Conservation (phyloP, 2,329 filamentous ascomycete species). For the Balansia obtecta region DNA sequence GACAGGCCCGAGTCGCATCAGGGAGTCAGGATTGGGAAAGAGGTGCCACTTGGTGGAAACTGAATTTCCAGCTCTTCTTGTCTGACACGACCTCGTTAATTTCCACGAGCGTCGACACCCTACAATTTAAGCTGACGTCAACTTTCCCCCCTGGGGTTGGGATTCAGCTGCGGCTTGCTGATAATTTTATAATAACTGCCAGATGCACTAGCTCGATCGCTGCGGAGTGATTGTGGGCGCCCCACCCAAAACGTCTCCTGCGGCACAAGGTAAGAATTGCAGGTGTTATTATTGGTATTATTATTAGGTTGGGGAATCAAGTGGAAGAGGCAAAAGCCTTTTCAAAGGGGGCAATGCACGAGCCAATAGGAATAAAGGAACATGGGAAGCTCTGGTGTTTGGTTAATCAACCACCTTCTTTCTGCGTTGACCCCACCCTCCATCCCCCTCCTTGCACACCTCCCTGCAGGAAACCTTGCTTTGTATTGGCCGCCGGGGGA, state of each 20-base stretch:
- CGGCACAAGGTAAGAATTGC: no score
- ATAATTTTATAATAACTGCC: no score
- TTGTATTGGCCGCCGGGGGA: not conserved
- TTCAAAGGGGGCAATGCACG: not conserved
- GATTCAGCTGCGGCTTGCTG: no score
- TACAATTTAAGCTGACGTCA: no score
- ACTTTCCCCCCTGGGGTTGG: no score
- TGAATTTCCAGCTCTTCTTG: not conserved
- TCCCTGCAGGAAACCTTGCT: not conserved
- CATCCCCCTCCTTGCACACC: not conserved
- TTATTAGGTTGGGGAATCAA: not conserved
- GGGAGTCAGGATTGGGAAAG: not conserved
- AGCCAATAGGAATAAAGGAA: not conserved
- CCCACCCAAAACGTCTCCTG: no score
- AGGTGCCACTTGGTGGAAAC: not conserved
- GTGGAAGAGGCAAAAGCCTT: not conserved
- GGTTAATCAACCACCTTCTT: not conserved
- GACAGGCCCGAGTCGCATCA: conserved; percentile 5
- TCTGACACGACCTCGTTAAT: not conserved
- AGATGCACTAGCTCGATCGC: no score
- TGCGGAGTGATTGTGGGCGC: no score
- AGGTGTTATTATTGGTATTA: no score
- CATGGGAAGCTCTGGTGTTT: not conserved
- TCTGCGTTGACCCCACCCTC: not conserved
- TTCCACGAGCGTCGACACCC: not conserved